Base-by-base conservation (phyloP, 148 eudicot species). In the Rhododendron mucronatum region DNA sequence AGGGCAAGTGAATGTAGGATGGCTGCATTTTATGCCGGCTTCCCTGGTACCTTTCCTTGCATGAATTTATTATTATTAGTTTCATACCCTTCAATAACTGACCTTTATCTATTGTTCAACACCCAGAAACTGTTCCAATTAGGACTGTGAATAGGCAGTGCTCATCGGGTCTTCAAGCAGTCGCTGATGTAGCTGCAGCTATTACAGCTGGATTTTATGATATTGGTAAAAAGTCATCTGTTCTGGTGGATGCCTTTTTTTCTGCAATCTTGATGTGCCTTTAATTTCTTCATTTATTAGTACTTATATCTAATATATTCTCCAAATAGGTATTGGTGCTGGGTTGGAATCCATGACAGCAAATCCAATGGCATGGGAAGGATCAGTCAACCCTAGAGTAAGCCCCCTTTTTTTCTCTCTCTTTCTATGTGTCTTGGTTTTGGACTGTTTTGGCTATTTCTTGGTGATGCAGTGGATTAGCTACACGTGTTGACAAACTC, bases 131-230 rank as follows among this genome's bases (percentile, higher is more conserved):
- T 82, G 99, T 97, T 80, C 93, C 99, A 12, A 87, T 97, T 80
- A 94, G 98, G 86, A 97, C 98, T 78, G 99, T 97, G 84, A 97
- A 97, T 84, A 94, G 98, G 89, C 99, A 97, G 86, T 97, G 99
- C 85, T 94, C 98, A 83, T 97, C 99, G 14, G 98, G 99, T 39
- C 98, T 97, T 87, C 99, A 97, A 89, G 99, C 98, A 81, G 98
- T 97, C 86, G 99, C 99, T 84, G 98, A 97, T 93, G 99, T 95
- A 59, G 99, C 98, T 87, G 97, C 98, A 83, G 98, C 98, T 86
- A 97, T 97, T 82, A 97, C 93, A 90, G 98, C 99, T 88, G 99
- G 99, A 84, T 95, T 95, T 87, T 95, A 95, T 91, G 99, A 97
- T 83, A 95, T 95, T 85, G 99, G 99, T 97, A 87, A 83, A 89